Evolutionary conservation across 2,329 filamentous ascomycete genomes (phyloP), one percentile per base, ranked within the genome.

Genomic region (Diaporthe humulicola): DNA sequence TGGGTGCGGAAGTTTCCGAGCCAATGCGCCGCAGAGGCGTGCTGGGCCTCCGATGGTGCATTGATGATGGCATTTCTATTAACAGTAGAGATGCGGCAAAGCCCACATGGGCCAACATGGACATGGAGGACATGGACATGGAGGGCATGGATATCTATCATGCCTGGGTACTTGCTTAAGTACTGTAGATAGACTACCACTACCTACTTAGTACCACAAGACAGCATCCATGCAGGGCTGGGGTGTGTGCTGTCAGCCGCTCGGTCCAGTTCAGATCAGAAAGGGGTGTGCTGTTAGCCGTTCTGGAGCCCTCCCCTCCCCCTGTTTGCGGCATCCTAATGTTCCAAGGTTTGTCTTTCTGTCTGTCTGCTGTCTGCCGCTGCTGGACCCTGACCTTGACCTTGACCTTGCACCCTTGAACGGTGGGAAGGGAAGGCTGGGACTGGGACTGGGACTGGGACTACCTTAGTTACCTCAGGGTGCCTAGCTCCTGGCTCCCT

Each of bases 1-100:
- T 10, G n/a, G 22, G 33, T 38, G 48, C 64, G 64, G 64, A 69
- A 40, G 48, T 54, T 54, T 54, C 64, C 64, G 64, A 54, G 45
- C 45, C 64, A 54, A 19, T 36, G 30, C 48, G 42, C 64, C 38
- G 12, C 9, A 19, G 36, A 7, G 52, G 45, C 5, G 22, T 25
- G 6, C 61, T 67, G 42, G 25, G 61, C 61, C 61, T 67, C 61
- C 38, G 45, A 36, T 33, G 48, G 48, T 50, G 64, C 64, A 60
- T 60, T 54, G 70, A 52, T 54, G 58, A 60, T 60, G 57, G 70
- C 57, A 50, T 72, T 54, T 64, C 50, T 36, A 36, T 64, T 28
- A n/a, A n/a, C n/a, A n/a, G n/a, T n/a, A 64, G 70, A 60, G 45
- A 64, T 56, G 70, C 70, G 70, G 70, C 70, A 72, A 25, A 64